A percentile compares a stretch with the other conserved stretches of the same genome.
Conservation (phyloP, 1,284 basidiomycete genomes). For the Ustilago esculenta region DNA sequence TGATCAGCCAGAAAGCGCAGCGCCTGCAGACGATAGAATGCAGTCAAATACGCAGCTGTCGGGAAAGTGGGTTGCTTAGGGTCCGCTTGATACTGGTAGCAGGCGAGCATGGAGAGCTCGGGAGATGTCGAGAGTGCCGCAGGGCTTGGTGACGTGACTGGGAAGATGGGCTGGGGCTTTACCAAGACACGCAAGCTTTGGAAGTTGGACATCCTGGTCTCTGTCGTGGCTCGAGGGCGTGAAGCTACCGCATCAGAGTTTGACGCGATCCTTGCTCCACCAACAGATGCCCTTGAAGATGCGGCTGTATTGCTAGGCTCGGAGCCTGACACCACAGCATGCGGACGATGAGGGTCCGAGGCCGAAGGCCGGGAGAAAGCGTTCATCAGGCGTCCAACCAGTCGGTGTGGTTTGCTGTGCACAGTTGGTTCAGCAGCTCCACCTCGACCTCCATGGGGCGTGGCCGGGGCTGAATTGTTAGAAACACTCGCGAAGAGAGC, state of each 20-base stretch:
- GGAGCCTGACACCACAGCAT: not conserved
- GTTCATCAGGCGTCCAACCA: constrained; percentile 43
- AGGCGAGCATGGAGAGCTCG: constrained; percentile 44
- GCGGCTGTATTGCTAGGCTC: not conserved
- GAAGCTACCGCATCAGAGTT: not conserved
- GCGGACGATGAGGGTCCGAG: constrained; percentile 14
- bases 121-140: constrained; percentile 47
- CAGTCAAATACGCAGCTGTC: constrained; percentile 27
- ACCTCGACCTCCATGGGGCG: constrained; percentile 12
- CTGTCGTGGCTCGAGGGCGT: constrained; percentile 6
- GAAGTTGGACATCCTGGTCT: constrained; percentile 10
- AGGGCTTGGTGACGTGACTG: constrained; percentile 6
- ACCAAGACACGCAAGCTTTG: constrained; percentile 7
- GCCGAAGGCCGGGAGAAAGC: constrained; percentile 24
- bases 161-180: constrained; percentile 26
- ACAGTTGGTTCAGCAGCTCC: not conserved
- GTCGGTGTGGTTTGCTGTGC: constrained; percentile 18
- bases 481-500: constrained; percentile 22
- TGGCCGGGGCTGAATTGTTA: constrained; percentile 26
- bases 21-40: constrained; percentile 39
- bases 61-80: constrained; percentile 1
- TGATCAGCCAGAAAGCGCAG: constrained; percentile 43
- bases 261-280: not conserved
- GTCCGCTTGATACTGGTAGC: constrained; percentile 27
- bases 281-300: not conserved